A percentile compares a stretch with the other conserved stretches of the same genome.
Conservation (phyloP, 805 yeast genomes). For the Saturnispora sanitii region DNA sequence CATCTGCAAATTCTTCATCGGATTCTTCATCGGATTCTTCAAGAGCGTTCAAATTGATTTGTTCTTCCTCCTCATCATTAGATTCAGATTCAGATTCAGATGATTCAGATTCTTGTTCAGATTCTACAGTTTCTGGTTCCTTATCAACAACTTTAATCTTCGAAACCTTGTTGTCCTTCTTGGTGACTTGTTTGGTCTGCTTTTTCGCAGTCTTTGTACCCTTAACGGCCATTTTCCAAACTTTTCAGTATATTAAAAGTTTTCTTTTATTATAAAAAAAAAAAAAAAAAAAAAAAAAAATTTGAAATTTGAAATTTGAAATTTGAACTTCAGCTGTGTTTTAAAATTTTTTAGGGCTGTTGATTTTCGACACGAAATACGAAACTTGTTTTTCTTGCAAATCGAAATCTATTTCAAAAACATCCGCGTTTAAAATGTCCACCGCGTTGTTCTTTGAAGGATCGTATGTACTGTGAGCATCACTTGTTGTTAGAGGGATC, state of each 20-base stretch:
- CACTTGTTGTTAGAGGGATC: no score
- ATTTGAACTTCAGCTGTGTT: no score
- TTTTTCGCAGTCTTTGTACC: constrained; percentile 30
- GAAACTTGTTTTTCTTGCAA: neutral
- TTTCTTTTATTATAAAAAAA: no score
- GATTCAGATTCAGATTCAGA: constrained; percentile 24
- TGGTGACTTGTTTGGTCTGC: constrained; percentile 14
- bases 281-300: no score
- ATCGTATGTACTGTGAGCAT: constrained; percentile 4
- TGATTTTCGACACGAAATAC: constrained; percentile 1
- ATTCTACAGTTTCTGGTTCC: constrained; percentile 23
- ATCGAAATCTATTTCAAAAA: neutral
- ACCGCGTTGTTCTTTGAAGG: constrained; percentile 9
- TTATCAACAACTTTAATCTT: constrained; percentile 23
- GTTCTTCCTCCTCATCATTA: constrained; percentile 28
- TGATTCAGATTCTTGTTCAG: constrained; percentile 22
- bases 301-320: no score
- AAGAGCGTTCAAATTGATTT: constrained; percentile 10
- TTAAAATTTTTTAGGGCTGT: no score
- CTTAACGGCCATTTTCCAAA: constrained; percentile 22
- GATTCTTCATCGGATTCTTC: constrained; percentile 21
- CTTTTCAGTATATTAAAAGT: no score
- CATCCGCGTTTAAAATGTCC: constrained; percentile 3
- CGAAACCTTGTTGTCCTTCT: neutral
- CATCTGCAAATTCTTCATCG: constrained; percentile 20